These are phyloP conservation scores for Penicillium aurantiogriseum DNA, from an alignment of 2,329 filamentous ascomycete genomes.

Conservation along the genomic window DNA sequence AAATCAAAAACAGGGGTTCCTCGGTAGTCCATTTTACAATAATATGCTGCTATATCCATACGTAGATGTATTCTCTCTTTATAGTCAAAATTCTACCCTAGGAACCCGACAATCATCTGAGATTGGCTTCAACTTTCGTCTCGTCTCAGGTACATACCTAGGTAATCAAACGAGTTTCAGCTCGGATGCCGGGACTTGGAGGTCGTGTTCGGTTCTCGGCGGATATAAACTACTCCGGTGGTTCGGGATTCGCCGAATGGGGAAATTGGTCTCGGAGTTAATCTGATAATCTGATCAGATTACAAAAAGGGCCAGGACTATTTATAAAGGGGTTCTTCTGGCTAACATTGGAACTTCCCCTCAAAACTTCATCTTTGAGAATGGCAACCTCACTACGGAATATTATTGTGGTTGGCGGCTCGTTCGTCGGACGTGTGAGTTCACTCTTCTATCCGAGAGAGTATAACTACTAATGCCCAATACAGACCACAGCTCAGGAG, in stretches of 20 bases:
- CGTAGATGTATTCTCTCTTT: not conserved
- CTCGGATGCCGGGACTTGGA: not conserved
- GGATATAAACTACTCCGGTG: not conserved
- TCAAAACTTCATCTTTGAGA: slow-evolving; percentile 1
- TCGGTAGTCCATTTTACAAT: not conserved
- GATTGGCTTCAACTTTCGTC: not conserved
- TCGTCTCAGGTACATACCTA: not conserved
- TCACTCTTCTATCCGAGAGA: not conserved
- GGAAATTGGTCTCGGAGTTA: not conserved
- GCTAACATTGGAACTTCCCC: not conserved
- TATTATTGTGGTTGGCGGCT: slow-evolving; percentile 38
- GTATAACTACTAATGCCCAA: slow-evolving; percentile 6
- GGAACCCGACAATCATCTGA: not conserved
- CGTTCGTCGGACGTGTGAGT: slow-evolving; percentile 37
- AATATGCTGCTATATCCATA: not conserved
- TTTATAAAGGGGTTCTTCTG: not conserved
- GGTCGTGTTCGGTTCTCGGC: not conserved
- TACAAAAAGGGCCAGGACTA: not conserved
- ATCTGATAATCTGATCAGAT: slow-evolving; percentile 6
- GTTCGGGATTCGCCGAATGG: not conserved
- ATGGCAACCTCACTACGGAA: slow-evolving; percentile 34
- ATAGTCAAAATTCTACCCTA: not conserved
- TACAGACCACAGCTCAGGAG: slow-evolving; percentile 35
- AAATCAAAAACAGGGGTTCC: not conserved
- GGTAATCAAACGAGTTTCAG: not conserved